phyloP scores from a whole-genome alignment of 2,329 filamentous ascomycete genomes.

The Metarhizium humberi region DNA sequence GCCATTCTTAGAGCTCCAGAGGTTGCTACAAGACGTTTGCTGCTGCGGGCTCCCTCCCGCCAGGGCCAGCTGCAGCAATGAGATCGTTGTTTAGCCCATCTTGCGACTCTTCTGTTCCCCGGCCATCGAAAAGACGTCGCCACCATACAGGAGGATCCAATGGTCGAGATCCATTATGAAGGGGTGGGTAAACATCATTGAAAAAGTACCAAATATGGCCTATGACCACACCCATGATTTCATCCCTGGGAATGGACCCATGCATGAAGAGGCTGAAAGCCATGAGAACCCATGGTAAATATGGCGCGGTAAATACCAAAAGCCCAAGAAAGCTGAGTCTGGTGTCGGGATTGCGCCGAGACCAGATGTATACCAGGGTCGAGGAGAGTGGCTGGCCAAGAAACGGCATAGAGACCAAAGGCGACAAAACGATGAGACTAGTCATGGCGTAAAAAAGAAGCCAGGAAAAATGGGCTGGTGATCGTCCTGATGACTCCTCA shows the following conservation, averaged over 20 bases:
- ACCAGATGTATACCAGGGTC: conserved; percentile 97
- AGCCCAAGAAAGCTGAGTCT: conserved; percentile 81
- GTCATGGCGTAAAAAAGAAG: conserved; percentile 77
- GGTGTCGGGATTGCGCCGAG: conserved; percentile 85
- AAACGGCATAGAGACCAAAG: conserved; percentile 84
- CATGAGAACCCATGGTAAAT: conserved; percentile 93
- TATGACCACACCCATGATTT: conserved; percentile 89
- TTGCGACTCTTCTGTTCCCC: conserved; percentile 35
- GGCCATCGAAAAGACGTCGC: conserved; percentile 71
- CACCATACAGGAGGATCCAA: conserved; percentile 87
- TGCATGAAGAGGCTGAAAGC: conserved; percentile 87
- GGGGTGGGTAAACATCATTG: conserved; percentile 86
- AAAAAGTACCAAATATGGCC: conserved; percentile 99
- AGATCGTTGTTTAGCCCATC: conserved; percentile 54
- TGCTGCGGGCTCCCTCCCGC: conserved; percentile 14
- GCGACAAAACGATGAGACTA: conserved; percentile 72
- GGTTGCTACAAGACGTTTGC: neutral
- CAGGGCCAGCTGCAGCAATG: conserved; percentile 40
- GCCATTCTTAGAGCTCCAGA: neutral
- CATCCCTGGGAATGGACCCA: conserved; percentile 83
- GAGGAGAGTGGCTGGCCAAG: conserved; percentile 89
- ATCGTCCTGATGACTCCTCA: conserved; percentile 87
- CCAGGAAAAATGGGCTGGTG: conserved; percentile 92
- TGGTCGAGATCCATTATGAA: conserved; percentile 76
- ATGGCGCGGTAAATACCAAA: conserved; percentile 86